Conservation (phyloP, 192 early-diverging fungal genomes). For the Coemansia sp. region DNA sequence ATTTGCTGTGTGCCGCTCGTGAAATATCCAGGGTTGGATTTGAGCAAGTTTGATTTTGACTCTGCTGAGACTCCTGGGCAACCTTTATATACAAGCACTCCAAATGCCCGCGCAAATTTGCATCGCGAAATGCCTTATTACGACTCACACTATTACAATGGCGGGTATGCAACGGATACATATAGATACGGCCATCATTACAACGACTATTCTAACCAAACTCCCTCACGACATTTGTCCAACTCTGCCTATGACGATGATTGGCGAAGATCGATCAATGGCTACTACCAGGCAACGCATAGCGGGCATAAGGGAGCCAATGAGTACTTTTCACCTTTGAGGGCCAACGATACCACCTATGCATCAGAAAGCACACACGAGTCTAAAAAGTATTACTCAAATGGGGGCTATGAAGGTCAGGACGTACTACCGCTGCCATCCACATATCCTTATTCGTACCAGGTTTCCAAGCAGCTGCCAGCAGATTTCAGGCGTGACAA, state of each 20-base stretch:
- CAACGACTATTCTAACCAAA: constrained; percentile 7
- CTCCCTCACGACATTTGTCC: background rate
- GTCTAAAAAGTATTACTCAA: background rate
- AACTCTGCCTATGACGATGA: constrained; percentile 2
- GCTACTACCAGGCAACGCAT: constrained; percentile 17
- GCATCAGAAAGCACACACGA: background rate
- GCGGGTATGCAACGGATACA: background rate
- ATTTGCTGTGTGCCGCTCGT: constrained; percentile 37
- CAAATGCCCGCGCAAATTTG: background rate
- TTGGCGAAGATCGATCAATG: constrained; percentile 25
- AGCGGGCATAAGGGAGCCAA: background rate
- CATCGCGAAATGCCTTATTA: background rate
- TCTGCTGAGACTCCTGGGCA: constrained; percentile 15
- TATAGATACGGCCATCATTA: background rate
- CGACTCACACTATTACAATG: too few relatives aligned
- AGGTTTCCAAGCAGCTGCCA: too few relatives aligned
- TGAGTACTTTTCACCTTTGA: background rate
- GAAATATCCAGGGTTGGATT: constrained; percentile 33
- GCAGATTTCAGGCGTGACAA: too few relatives aligned
- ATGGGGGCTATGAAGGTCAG: too few relatives aligned
- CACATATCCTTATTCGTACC: too few relatives aligned
- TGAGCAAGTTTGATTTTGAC: constrained; percentile 36
- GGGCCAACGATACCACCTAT: background rate
- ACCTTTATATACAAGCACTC: constrained; percentile 14
- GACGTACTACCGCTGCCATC: too few relatives aligned